Conservation (phyloP, 78 protist genomes). For the Dictyostelium firmibasis region DNA sequence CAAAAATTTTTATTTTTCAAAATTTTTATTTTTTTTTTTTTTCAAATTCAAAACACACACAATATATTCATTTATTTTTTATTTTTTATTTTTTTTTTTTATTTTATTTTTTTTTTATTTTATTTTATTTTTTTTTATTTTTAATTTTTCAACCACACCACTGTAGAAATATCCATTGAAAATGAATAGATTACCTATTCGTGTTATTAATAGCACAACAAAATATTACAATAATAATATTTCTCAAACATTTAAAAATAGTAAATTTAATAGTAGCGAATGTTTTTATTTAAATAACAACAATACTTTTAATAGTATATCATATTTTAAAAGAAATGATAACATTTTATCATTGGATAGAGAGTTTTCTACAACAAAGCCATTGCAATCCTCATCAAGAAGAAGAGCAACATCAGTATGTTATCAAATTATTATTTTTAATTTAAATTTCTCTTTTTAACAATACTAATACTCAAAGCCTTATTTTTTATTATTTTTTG, state of each 20-base stretch:
- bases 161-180: not conserved
- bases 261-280: not conserved
- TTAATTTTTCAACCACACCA: not conserved
- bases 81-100: not conserved
- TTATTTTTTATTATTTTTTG: too few species aligned
- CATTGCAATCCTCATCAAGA: not conserved
- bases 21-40: not conserved
- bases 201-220: not conserved
- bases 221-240: too few species aligned
- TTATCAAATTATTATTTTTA: not conserved
- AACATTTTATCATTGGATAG: not conserved
- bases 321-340: not conserved
- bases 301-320: too few species aligned
- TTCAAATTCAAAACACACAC: too few species aligned
- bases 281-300: too few species aligned
- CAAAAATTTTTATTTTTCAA: not conserved
- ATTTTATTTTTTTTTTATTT: not conserved
- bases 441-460: too few species aligned
- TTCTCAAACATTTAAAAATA: not conserved
- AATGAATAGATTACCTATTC: conserved; percentile 1
- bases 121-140: not conserved
- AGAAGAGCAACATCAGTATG: not conserved
- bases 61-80: too few species aligned
- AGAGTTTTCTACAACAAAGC: not conserved
- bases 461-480: too few species aligned